Evolutionary conservation across 1,284 basidiomycete genomes (phyloP).

Genomic region (Pulveroboletus ridleyi): DNA sequence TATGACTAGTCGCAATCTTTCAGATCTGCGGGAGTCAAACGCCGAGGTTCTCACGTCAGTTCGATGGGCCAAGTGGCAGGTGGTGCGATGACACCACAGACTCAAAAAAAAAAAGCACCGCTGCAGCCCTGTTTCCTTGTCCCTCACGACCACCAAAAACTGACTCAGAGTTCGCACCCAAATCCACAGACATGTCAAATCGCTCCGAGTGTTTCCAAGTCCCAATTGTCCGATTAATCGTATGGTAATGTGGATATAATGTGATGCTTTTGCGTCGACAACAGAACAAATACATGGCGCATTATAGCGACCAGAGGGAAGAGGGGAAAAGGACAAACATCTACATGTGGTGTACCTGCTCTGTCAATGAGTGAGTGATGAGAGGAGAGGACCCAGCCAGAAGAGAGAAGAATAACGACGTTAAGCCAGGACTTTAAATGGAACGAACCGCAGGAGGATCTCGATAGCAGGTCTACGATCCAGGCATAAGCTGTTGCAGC

Average conservation of each 20-base stretch:
- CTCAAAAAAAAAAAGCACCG: too few relatives aligned
- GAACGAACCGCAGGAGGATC: background rate
- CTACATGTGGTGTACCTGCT: slow-evolving; percentile 18
- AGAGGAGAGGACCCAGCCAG: background rate
- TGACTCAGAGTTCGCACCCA: too few relatives aligned
- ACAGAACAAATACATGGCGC: slow-evolving; percentile 1
- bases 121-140: too few relatives aligned
- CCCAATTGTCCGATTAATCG: background rate
- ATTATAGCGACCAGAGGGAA: background rate
- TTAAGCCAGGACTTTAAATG: background rate
- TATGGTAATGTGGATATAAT: slow-evolving; percentile 15
- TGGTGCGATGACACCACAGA: too few relatives aligned
- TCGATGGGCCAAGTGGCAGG: too few relatives aligned
- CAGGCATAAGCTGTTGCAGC: slow-evolving; percentile 50
- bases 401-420: background rate
- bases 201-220: background rate
- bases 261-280: background rate
- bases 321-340: background rate
- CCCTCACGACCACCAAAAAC: too few relatives aligned
- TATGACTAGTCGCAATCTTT: too few relatives aligned
- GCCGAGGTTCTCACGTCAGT: too few relatives aligned
- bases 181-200: too few relatives aligned
- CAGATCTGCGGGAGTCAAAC: too few relatives aligned
- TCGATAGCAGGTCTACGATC: slow-evolving; percentile 8
- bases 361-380: slow-evolving; percentile 14